Percentiles rank a stretch among this genome's conserved stretches.
Conservation (phyloP, 805 yeast species). For the Lachancea meyersii region DNA sequence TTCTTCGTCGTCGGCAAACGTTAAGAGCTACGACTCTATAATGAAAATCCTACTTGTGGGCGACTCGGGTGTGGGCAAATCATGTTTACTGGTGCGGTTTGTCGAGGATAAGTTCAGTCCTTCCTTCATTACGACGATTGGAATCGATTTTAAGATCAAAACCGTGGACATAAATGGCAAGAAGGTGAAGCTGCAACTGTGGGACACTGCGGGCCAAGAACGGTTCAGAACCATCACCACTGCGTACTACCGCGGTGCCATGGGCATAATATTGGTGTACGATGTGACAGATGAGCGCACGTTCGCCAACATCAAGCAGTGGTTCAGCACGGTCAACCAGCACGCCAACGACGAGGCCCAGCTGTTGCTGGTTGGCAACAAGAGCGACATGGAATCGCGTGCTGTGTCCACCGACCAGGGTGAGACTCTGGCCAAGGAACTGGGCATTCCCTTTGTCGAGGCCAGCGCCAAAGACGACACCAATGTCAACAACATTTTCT, state of each 20-base stretch:
- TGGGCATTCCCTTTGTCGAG: slow-evolving; percentile 88
- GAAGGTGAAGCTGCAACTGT: slow-evolving; percentile 86
- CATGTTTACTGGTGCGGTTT: slow-evolving; percentile 85
- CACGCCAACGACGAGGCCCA: slow-evolving; percentile 97
- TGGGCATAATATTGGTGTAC: slow-evolving; percentile 78
- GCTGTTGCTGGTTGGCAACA: slow-evolving; percentile 89
- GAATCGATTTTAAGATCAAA: slow-evolving; percentile 96
- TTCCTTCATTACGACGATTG: slow-evolving; percentile 93
- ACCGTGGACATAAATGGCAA: slow-evolving; percentile 91
- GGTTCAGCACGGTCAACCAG: slow-evolving; percentile 94
- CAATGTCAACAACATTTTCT: slow-evolving; percentile 88
- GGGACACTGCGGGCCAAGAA: slow-evolving; percentile 99
- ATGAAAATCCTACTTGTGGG: slow-evolving; percentile 91
- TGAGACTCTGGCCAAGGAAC: slow-evolving; percentile 74
- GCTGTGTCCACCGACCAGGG: slow-evolving; percentile 89
- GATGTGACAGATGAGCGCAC: slow-evolving; percentile 87
- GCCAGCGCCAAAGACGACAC: slow-evolving; percentile 92
- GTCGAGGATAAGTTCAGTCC: slow-evolving; percentile 97
- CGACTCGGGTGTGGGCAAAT: slow-evolving; percentile 85
- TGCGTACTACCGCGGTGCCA: slow-evolving; percentile 87
- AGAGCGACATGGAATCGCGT: slow-evolving; percentile 85
- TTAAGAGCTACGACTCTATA: slow-evolving; percentile 64
- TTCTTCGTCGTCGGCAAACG: slow-evolving; percentile 23
- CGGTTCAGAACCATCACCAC: slow-evolving; percentile 90
- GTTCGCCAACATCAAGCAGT: slow-evolving; percentile 84